Base-by-base conservation (phyloP, 106 monocot genomes). In the Acanthochlamys bracteata region DNA sequence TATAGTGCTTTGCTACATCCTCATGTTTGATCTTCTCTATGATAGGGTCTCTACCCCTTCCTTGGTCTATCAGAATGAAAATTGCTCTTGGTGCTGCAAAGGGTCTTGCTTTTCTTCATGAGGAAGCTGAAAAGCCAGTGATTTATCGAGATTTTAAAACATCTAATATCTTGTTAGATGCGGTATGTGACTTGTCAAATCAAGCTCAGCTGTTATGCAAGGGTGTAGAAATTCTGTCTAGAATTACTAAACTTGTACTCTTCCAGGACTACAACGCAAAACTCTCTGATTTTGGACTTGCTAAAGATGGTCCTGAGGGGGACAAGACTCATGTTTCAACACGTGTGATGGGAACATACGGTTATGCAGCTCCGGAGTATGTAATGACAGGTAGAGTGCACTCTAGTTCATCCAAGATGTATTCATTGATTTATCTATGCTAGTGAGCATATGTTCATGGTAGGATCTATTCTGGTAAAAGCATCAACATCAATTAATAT, bases 291-390 rank as follows among this genome's bases (percentile, higher is more conserved):
- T 89, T 89, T 82, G 84, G 89, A 8, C 84, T 89, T 43, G 89
- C 89, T 52, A 89, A 89, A 66, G 84, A 84, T 75, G 89, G 82
- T 27, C 89, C 84, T 41, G 71, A 82, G 67, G 89, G 84, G n/a
- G 89, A 82, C 60, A 85, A 84, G 22, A 82, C 89, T 41, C 89
- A 89, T 67, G 84, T 85, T 25, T 82, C 89, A 7, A 89, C 89
- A 20, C 69, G 84, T 41, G 89, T 85, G 19, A 89, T 85, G 89
- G 89, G 89, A 8, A 85, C 89, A 7, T 89, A 85, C 64, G 89
- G 89, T 46, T 89, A 89, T 75, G 84, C 89, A 39, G 89, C 89
- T 66, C 89, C 89, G 7, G 89, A 89, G 59, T 89, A 89, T 70
- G 89, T 89, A 26, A 85, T 82, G 82, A 89, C 89, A 58, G 89